Evolutionary conservation across 495 filamentous ascomycete species (phyloP).

Genomic region (Pyrenula aspistea): DNA sequence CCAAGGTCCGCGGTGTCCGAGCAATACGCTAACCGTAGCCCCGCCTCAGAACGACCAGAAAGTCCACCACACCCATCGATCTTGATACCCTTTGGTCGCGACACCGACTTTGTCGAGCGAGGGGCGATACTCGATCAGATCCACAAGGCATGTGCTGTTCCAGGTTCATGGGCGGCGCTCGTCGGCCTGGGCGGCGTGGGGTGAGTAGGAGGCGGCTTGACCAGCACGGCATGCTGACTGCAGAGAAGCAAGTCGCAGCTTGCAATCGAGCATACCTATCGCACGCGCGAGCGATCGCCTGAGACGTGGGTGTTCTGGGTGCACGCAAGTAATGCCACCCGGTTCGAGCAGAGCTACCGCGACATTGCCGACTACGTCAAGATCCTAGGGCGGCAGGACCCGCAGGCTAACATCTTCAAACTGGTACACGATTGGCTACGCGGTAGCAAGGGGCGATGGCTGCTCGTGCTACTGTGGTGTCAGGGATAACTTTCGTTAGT

Average conservation of each 20-base stretch:
- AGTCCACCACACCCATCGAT: conserved; percentile 9
- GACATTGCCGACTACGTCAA: conserved; percentile 25
- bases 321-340: conserved; percentile 22
- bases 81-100: conserved; percentile 18
- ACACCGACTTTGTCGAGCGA: conserved; percentile 23
- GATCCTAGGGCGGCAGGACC: conserved; percentile 22
- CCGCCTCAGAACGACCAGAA: conserved; percentile 6
- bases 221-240: conserved; percentile 2
- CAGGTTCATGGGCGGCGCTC: conserved; percentile 13
- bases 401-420: conserved; percentile 23
- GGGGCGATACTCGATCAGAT: conserved; percentile 14
- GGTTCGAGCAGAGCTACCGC: conserved; percentile 26
- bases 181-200: conserved; percentile 22
- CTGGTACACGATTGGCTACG: conserved; percentile 28
- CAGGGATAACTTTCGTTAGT: too few relatives aligned
- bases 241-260: conserved; percentile 29
- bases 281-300: conserved; percentile 20
- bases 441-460: conserved; percentile 23
- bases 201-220: conserved; percentile 4
- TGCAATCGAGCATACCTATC: conserved; percentile 28
- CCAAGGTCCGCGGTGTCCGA: too few relatives aligned
- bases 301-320: conserved; percentile 40
- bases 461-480: conserved; percentile 32
- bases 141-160: conserved; percentile 9
- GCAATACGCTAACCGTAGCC: too few relatives aligned